A percentile compares a stretch with the other conserved stretches of the same genome.
Conservation (phyloP, 306 rosid species). For the Vigna hirtella region DNA sequence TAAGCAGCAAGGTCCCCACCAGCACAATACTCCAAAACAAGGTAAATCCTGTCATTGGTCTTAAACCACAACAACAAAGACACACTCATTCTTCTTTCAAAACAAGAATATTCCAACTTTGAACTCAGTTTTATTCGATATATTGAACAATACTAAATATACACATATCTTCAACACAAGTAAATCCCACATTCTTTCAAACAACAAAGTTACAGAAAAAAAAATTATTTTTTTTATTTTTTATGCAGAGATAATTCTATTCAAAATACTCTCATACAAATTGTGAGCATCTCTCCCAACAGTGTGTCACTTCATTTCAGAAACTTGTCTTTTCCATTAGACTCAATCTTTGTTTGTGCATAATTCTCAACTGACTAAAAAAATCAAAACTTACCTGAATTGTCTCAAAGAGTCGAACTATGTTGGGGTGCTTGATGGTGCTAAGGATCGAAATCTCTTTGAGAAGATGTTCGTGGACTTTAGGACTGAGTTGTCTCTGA, state of each 20-base stretch:
- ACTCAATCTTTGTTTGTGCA: background rate
- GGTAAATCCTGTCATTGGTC: constrained; percentile 85
- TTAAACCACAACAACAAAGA: constrained; percentile 19
- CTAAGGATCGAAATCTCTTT: constrained; percentile 88
- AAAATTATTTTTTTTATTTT: no score
- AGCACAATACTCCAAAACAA: constrained; percentile 93
- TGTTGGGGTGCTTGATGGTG: constrained; percentile 84
- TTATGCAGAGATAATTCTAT: background rate
- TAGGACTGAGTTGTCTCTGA: constrained; percentile 60
- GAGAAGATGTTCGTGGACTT: constrained; percentile 74
- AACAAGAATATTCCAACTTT: background rate
- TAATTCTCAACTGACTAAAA: background rate
- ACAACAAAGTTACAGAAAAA: no score
- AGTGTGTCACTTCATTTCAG: no score
- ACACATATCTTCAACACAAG: no score
- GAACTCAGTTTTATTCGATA: no score
- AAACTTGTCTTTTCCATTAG: background rate
- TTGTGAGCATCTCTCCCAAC: no score
- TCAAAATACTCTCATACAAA: background rate
- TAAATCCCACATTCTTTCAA: no score
- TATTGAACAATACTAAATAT: no score
- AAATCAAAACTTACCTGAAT: constrained; percentile 54
- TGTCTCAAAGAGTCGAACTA: constrained; percentile 72
- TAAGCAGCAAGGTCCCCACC: constrained; percentile 88
- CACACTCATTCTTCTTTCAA: background rate